These are phyloP conservation scores for Kockovaella imperatae DNA, from an alignment of 768 basidiomycete genomes.

Conservation along the genomic window DNA sequence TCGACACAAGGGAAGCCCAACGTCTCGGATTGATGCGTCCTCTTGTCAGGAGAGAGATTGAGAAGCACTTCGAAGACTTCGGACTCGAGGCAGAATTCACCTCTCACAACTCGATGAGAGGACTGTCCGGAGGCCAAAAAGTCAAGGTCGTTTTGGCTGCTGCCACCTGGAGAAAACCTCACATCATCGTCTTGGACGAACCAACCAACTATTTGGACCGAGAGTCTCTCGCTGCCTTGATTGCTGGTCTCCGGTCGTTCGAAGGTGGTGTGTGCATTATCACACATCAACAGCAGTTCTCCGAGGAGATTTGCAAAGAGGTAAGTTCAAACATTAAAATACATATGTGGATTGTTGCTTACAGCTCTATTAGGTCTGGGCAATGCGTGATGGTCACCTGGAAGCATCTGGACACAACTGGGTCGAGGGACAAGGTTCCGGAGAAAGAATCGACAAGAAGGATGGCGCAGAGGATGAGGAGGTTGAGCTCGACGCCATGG, in stretches of 20 bases:
- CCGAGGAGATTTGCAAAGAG: conserved; percentile 93
- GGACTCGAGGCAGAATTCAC: conserved; percentile 97
- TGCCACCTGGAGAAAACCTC: conserved; percentile 97
- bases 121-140: conserved; percentile 97
- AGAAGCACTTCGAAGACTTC: conserved; percentile 99
- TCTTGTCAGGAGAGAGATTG: conserved; percentile 95
- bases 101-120: conserved; percentile 98
- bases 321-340: conserved; percentile 99
- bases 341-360: too few species aligned
- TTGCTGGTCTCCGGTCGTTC: conserved; percentile 94
- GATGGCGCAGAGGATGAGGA: conserved; percentile 70
- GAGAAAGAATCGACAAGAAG: conserved; percentile 87
- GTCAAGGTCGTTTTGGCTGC: conserved; percentile 98
- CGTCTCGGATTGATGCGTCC: conserved; percentile 89
- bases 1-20: conserved; percentile 95
- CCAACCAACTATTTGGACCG: conserved; percentile 99
- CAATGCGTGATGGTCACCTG: conserved; percentile 47
- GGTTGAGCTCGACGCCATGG: conserved; percentile 90
- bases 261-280: conserved; percentile 98
- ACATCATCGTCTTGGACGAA: conserved; percentile 94
- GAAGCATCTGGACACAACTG: conserved; percentile 55
- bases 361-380: too few species aligned
- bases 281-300: conserved; percentile 97
- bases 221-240: conserved; percentile 97
- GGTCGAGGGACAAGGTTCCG: conserved; percentile 97